Evolutionary conservation across 192 early-diverging fungal genomes (phyloP).

Genomic region (Coemansia sp.): DNA sequence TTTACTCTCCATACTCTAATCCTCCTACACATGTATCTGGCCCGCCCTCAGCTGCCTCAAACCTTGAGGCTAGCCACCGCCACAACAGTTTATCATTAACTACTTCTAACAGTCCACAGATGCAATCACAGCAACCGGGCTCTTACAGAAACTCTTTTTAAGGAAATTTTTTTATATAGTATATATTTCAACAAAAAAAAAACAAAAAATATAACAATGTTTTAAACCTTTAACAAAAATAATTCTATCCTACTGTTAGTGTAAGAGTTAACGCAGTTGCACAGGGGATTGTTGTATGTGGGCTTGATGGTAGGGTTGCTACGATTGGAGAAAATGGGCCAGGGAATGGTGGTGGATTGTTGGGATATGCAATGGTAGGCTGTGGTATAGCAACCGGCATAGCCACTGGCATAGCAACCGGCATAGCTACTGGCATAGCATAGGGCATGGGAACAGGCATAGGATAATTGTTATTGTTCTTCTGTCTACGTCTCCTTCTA

Average conservation of each 20-base stretch:
- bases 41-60: not conserved
- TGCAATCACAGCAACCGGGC: not conserved
- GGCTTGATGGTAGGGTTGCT: not conserved
- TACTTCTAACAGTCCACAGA: not conserved
- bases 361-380: not conserved
- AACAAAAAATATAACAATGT: not conserved
- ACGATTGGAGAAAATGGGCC: not conserved
- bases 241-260: not conserved
- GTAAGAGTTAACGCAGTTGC: not conserved
- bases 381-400: not conserved
- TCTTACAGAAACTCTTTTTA: not conserved
- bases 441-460: not conserved
- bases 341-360: not conserved
- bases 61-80: not conserved
- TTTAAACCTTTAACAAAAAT: not conserved
- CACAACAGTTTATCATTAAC: not conserved
- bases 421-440: not conserved
- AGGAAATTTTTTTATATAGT: not conserved
- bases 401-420: not conserved
- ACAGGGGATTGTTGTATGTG: not conserved
- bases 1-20: not conserved
- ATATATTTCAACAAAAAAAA: not conserved
- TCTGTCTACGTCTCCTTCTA: not conserved
- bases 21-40: not conserved
- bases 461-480: not conserved